Evolutionary conservation across 495 filamentous ascomycete species (phyloP).

Genomic region (Apiosordaria backusii): DNA sequence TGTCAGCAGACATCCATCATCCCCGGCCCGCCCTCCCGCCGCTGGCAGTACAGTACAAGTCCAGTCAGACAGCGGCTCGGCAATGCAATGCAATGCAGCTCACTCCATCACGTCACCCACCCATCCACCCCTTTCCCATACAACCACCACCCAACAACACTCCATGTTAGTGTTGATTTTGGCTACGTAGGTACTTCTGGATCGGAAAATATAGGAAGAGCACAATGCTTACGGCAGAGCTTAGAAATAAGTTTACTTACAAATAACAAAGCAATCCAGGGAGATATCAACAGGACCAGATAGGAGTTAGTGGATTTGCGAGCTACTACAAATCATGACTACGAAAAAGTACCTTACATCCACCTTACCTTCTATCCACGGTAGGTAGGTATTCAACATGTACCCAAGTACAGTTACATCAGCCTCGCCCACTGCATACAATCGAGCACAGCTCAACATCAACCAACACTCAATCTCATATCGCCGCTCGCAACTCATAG

Average conservation of each 20-base stretch:
- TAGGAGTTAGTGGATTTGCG: too few relatives aligned
- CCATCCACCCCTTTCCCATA: neutral
- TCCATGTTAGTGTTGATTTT: neutral
- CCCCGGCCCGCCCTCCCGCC: too few relatives aligned
- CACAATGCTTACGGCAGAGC: neutral
- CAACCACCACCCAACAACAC: neutral
- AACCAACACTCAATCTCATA: too few relatives aligned
- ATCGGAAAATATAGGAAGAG: too few relatives aligned
- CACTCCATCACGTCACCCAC: neutral
- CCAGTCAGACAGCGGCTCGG: neutral
- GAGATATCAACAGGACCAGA: too few relatives aligned
- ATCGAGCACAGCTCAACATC: too few relatives aligned
- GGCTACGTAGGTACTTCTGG: too few relatives aligned
- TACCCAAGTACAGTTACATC: neutral
- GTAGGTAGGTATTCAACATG: neutral
- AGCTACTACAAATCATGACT: neutral
- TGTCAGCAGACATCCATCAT: neutral
- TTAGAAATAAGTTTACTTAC: neutral
- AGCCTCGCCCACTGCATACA: neutral
- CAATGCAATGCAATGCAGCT: neutral
- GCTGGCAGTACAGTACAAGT: too few relatives aligned
- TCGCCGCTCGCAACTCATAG: too few relatives aligned
- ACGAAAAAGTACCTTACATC: neutral
- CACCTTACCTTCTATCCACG: neutral
- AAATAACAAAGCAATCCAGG: neutral